These are phyloP conservation scores for Leccinum fibrillosum DNA, from an alignment of 768 basidiomycete genomes.

Conservation along the genomic window DNA sequence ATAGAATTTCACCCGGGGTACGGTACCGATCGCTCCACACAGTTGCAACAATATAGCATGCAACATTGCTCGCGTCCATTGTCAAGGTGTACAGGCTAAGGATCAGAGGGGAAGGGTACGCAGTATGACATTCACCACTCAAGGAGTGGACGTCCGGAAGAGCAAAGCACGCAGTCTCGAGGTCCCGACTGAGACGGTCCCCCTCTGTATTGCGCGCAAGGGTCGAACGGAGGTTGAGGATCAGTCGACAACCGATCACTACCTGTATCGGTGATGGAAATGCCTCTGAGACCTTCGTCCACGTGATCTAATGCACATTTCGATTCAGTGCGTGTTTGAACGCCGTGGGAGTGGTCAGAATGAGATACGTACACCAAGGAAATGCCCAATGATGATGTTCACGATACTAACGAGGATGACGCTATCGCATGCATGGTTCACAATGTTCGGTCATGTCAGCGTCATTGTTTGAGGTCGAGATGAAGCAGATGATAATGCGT, in stretches of 20 bases:
- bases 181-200: not conserved
- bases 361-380: conserved; percentile 3
- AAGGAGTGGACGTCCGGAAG: not conserved
- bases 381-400: not conserved
- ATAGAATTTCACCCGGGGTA: no score
- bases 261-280: conserved; percentile 1
- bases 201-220: not conserved
- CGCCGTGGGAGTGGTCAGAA: not conserved
- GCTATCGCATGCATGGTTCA: not conserved
- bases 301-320: not conserved
- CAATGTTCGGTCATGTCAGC: not conserved
- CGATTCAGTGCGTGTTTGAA: not conserved
- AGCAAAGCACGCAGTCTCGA: not conserved
- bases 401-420: not conserved
- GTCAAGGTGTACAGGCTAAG: no score
- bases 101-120: no score
- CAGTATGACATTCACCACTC: no score
- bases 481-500: not conserved
- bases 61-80: no score
- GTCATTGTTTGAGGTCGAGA: not conserved
- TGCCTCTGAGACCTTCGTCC: conserved; percentile 3
- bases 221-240: not conserved
- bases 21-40: no score
- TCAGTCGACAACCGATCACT: not conserved
- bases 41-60: no score